These are phyloP conservation scores for Calonectria pseudoturangicola DNA, from an alignment of 2,329 filamentous ascomycete genomes.

Conservation along the genomic window DNA sequence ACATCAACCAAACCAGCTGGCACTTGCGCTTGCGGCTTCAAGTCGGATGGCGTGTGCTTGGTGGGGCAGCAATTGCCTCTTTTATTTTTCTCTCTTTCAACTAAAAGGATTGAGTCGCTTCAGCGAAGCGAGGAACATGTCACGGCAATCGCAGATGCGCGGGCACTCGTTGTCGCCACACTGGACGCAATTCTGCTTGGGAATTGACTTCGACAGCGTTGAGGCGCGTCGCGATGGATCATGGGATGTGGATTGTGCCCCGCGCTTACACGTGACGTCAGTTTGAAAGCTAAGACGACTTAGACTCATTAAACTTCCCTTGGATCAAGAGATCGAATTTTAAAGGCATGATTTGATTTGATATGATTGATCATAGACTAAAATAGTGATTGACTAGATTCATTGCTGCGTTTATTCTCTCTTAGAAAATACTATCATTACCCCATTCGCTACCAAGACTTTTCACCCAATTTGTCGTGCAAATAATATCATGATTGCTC, in stretches of 20 bases:
- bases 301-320: not conserved
- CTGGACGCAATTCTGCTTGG: conserved; percentile 19
- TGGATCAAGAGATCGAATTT: not conserved
- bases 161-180: not conserved
- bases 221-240: conserved; percentile 16
- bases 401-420: conserved; percentile 26
- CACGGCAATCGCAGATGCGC: not conserved
- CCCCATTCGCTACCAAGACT: conserved; percentile 15
- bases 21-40: conserved; percentile 20
- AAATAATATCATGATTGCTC: conserved; percentile 20
- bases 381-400: conserved; percentile 13
- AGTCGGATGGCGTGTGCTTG: conserved; percentile 26
- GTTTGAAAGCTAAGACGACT: not conserved
- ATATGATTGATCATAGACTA: not conserved
- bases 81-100: not conserved
- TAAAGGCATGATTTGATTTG: not conserved
- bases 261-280: conserved; percentile 46
- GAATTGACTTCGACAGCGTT: conserved; percentile 18
- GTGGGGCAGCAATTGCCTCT: conserved; percentile 35
- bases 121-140: not conserved
- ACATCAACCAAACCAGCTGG: conserved; percentile 62
- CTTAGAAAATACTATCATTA: conserved; percentile 16
- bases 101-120: not conserved
- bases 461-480: conserved; percentile 22
- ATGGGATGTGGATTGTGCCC: conserved; percentile 42